A percentile compares a stretch with the other conserved stretches of the same genome.
phyloP scores from a whole-genome alignment of 2,329 filamentous ascomycete species.

The Pseudonectria buxi region DNA sequence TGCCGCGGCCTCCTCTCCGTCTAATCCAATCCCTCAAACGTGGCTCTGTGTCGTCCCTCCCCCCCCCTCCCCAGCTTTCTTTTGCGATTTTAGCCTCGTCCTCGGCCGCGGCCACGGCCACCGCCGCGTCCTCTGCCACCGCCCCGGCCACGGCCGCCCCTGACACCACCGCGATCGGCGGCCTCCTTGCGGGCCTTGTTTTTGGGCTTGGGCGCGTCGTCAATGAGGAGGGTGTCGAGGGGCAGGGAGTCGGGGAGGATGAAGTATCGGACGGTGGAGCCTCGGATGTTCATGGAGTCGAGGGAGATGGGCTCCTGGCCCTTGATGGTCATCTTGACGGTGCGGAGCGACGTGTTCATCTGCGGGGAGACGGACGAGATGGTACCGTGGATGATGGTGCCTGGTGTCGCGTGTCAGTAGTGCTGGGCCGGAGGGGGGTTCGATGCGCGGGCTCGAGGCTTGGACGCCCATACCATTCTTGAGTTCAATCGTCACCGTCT shows the following conservation, averaged over 20 bases:
- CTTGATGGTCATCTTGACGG: conserved; percentile 92
- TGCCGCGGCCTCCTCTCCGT: conserved; percentile 10
- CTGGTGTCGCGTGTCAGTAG: conserved; percentile 35
- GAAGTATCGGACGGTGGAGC: conserved; percentile 91
- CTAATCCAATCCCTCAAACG: conserved; percentile 3
- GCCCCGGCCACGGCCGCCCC: conserved; percentile 46
- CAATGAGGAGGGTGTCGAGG: conserved; percentile 89
- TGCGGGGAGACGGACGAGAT: conserved; percentile 94
- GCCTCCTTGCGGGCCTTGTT: conserved; percentile 98
- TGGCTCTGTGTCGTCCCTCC: background rate
- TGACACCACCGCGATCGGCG: conserved; percentile 43
- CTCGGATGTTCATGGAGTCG: conserved; percentile 94
- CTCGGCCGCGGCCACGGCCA: conserved; percentile 36
- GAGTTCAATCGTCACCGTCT: conserved; percentile 95
- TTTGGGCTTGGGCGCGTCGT: conserved; percentile 97
- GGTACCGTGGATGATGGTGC: conserved; percentile 93
- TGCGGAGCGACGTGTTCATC: conserved; percentile 96
- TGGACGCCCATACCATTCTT: conserved; percentile 72
- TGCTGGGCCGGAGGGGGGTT: too few species aligned
- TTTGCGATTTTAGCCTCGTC: conserved; percentile 18
- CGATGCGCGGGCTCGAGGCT: background rate
- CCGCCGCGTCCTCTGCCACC: conserved; percentile 49
- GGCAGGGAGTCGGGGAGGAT: conserved; percentile 94
- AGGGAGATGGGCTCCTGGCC: conserved; percentile 81
- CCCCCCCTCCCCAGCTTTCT: background rate